These are phyloP conservation scores for Collybiopsis luxurians DNA, from an alignment of 768 basidiomycete genomes.

Conservation along the genomic window DNA sequence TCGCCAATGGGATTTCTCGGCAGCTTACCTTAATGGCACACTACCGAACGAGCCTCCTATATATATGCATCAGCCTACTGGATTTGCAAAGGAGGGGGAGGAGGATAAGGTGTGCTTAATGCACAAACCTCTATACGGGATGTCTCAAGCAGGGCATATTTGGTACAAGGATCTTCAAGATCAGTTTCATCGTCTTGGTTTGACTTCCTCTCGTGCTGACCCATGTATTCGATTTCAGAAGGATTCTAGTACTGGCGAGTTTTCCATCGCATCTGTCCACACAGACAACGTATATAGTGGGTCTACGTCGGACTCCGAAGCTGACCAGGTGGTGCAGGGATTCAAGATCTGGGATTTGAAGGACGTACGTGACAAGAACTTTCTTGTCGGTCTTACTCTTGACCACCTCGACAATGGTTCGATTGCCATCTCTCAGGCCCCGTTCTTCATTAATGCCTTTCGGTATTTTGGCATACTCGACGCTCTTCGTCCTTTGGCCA, in stretches of 20 bases:
- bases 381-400: background rate
- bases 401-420: background rate
- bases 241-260: background rate
- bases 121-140: background rate
- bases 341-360: background rate
- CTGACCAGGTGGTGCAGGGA: background rate
- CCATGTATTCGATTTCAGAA: background rate
- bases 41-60: conserved; percentile 10
- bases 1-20: conserved; percentile 13
- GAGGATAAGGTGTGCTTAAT: conserved; percentile 2
- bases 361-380: background rate
- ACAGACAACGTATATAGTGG: background rate
- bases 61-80: conserved; percentile 19
- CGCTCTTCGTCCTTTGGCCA: no score
- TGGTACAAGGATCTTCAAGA: conserved; percentile 5
- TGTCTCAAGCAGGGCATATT: conserved; percentile 7
- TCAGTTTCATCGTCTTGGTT: background rate
- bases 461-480: no score
- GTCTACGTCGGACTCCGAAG: background rate
- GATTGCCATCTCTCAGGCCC: background rate
- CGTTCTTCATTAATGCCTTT: background rate
- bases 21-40: conserved; percentile 19
- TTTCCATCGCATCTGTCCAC: background rate
- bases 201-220: background rate
- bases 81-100: conserved; percentile 12